Evolutionary conservation across 768 basidiomycete genomes (phyloP).

Genomic region (Paxillus ammoniavirescens): DNA sequence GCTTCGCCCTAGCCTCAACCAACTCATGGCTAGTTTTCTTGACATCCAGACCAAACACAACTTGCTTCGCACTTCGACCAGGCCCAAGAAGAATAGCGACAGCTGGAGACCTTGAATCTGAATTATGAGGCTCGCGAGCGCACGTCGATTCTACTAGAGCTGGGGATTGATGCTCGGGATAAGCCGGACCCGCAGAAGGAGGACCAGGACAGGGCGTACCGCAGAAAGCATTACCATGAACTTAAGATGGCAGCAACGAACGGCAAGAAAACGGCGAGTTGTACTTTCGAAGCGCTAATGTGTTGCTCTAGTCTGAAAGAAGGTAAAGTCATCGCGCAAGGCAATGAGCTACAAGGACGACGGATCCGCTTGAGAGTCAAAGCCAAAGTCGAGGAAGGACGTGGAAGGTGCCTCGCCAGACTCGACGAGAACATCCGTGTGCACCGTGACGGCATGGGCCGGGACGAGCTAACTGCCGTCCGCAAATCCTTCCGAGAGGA

Average conservation of each 20-base stretch:
- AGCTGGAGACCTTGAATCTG: constrained; percentile 60
- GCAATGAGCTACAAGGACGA: constrained; percentile 93
- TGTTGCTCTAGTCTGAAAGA: constrained; percentile 68
- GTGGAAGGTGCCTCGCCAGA: constrained; percentile 91
- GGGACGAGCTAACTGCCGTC: too few relatives aligned
- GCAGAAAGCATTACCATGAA: constrained; percentile 83
- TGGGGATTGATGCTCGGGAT: constrained; percentile 84
- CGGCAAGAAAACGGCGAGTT: constrained; percentile 51
- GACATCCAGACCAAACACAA: constrained; percentile 59
- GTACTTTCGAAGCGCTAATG: background rate
- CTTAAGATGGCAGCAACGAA: constrained; percentile 84
- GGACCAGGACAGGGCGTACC: constrained; percentile 80
- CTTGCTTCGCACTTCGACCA: constrained; percentile 76
- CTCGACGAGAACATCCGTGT: constrained; percentile 92
- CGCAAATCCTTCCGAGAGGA: constrained; percentile 89
- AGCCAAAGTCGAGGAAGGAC: constrained; percentile 92
- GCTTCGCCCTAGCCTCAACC: too few relatives aligned
- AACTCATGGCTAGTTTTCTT: too few relatives aligned
- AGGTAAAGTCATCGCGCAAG: constrained; percentile 87
- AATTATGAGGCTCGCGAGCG: constrained; percentile 88
- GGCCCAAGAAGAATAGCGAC: constrained; percentile 68
- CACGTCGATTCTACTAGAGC: constrained; percentile 70
- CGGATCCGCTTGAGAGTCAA: constrained; percentile 99
- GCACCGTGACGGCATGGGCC: constrained; percentile 58
- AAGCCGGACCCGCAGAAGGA: constrained; percentile 84